phyloP scores from a whole-genome alignment of 2,329 filamentous ascomycete species.

The Didymella keratinophila region DNA sequence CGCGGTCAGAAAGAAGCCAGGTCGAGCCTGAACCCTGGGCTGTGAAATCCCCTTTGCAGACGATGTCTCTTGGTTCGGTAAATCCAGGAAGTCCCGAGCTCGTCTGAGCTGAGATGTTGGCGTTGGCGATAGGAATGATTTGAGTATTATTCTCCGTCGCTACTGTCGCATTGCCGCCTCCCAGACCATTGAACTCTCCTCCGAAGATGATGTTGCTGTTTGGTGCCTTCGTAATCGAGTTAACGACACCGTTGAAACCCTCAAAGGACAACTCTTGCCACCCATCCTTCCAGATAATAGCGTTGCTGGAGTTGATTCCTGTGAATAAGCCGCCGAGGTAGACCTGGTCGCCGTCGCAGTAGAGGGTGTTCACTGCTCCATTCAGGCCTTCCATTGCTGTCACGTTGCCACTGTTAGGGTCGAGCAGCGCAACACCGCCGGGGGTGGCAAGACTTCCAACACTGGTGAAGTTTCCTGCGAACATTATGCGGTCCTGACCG shows the following conservation, averaged over 20 bases:
- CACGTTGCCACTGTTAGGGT: slow-evolving; percentile 74
- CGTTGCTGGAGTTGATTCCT: slow-evolving; percentile 83
- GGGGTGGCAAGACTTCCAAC: slow-evolving; percentile 77
- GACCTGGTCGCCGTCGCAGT: slow-evolving; percentile 86
- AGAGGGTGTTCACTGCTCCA: slow-evolving; percentile 81
- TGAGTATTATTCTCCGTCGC: slow-evolving; percentile 75
- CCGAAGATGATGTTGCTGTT: slow-evolving; percentile 92
- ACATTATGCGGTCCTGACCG: slow-evolving; percentile 76
- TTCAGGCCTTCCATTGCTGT: slow-evolving; percentile 80
- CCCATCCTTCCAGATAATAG: slow-evolving; percentile 76
- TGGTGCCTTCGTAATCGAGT: slow-evolving; percentile 79
- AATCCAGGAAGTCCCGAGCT: slow-evolving; percentile 70
- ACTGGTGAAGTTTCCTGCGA: slow-evolving; percentile 96
- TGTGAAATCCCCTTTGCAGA: slow-evolving; percentile 76
- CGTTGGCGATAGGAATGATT: slow-evolving; percentile 82
- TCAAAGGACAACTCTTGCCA: slow-evolving; percentile 88
- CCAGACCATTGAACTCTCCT: slow-evolving; percentile 86
- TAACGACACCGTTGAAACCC: slow-evolving; percentile 93
- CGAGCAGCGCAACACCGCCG: slow-evolving; percentile 80
- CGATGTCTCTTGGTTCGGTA: slow-evolving; percentile 77
- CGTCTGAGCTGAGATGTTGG: slow-evolving; percentile 72
- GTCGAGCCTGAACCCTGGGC: slow-evolving; percentile 73
- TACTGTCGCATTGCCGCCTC: slow-evolving; percentile 81
- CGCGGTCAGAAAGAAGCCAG: slow-evolving; percentile 81
- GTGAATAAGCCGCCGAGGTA: slow-evolving; percentile 91